Base-by-base conservation (phyloP, 345 rosid species). In the Brassica juncea region DNA sequence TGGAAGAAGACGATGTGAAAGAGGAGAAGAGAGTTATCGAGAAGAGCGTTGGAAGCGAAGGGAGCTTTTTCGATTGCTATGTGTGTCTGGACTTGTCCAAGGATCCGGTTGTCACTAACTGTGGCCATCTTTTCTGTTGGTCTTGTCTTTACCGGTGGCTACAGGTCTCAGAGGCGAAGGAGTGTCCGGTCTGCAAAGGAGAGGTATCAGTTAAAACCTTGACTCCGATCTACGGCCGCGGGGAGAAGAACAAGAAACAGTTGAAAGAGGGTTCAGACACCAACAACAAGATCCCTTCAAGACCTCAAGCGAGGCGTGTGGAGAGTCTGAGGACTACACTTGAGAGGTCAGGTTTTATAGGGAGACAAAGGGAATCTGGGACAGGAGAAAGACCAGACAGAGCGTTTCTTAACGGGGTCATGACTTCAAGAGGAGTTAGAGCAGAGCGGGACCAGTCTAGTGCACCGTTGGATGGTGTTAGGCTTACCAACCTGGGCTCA, bases 71-170 rank as follows among this genome's bases (percentile, higher is more conserved):
- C 14, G 90, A 89, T 75, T 92, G 95, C 73, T 86, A 88, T 64
- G 86, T 94, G 31, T 94, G 99, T 80, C 82, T 92, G 52, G 97
- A 94, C 39, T 75, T 88, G 81, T 86, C 93, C 5, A 86, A 81
- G 58, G 98, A 94, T 3, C 98, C 99, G 3, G 97, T 94, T 12
- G 90, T 94, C 2, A 92, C 99, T 0, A 88, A 88, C 66, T 94
- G 99, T 60, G 98, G 99, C 54, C 99, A 94, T 80, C 85, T 94
- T 75, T 94, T 83, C 83, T 94, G 99, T 75, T 93, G 99, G 99
- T 82, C 95, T 34, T 94, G 99, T 84, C 84, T 93, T 66, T 88
- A 93, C 81, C 87, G 76, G 4, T 90, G 94, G 97, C 84, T 92
- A 52, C 89, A 94, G 60, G 64, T 81, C 23, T 87, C 94, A 2